Evolutionary conservation across 768 basidiomycete genomes (phyloP).

Genomic region (Dioszegia hungarica): DNA sequence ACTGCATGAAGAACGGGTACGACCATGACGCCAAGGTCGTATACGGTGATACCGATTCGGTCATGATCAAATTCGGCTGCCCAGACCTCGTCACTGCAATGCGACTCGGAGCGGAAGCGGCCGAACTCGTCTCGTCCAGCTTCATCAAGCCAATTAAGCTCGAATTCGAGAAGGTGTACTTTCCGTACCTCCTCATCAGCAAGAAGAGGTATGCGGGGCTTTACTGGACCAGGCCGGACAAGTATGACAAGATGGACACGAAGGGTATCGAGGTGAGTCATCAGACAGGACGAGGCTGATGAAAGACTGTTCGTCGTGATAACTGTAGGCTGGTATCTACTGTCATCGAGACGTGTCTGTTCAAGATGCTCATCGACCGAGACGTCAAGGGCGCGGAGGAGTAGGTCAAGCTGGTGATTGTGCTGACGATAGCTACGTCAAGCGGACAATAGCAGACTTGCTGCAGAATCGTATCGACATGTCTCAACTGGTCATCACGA

Average conservation of each 20-base stretch:
- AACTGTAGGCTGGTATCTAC: constrained; percentile 98
- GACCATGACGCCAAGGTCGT: constrained; percentile 86
- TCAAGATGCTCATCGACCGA: constrained; percentile 94
- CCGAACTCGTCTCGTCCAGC: constrained; percentile 79
- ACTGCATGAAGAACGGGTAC: constrained; percentile 77
- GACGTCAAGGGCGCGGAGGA: constrained; percentile 91
- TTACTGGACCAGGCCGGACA: constrained; percentile 93
- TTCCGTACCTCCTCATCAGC: constrained; percentile 93
- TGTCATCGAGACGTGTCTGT: constrained; percentile 94
- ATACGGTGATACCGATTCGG: constrained; percentile 98
- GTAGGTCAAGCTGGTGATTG: constrained; percentile 54
- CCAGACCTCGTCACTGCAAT: constrained; percentile 80
- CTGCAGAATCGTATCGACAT: constrained; percentile 96
- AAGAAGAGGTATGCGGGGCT: constrained; percentile 98
- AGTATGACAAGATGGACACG: constrained; percentile 98
- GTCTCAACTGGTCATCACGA: constrained; percentile 98
- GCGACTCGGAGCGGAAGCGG: constrained; percentile 90
- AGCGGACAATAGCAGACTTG: constrained; percentile 86
- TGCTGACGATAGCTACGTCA: constrained; percentile 65
- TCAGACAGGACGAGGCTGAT: neutral
- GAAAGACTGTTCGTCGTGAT: constrained; percentile 90
- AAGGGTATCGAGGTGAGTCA: constrained; percentile 88
- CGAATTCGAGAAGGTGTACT: constrained; percentile 99
- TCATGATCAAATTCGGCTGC: constrained; percentile 96
- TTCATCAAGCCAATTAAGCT: constrained; percentile 96